A percentile compares a stretch with the other conserved stretches of the same genome.
These are phyloP conservation scores for Pseudopithomyces maydicus DNA, from an alignment of 2,329 filamentous ascomycete species.

Conservation along the genomic window DNA sequence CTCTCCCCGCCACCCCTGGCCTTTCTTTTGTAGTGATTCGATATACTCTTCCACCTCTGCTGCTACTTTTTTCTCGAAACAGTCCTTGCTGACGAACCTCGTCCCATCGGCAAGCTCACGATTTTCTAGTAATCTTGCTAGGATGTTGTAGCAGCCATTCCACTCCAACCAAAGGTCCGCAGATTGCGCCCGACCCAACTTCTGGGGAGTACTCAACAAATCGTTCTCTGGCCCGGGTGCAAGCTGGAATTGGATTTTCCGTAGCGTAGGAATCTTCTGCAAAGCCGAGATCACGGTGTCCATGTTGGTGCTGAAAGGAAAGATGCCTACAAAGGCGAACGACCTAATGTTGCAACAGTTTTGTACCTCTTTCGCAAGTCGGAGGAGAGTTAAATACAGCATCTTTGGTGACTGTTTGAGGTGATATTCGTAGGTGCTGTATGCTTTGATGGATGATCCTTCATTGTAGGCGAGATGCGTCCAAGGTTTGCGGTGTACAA, in stretches of 20 bases:
- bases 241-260: constrained; percentile 46
- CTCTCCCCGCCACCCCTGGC: constrained; percentile 29
- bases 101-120: constrained; percentile 27
- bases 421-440: constrained; percentile 74
- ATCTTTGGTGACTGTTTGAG: constrained; percentile 67
- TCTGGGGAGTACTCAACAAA: constrained; percentile 42
- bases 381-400: constrained; percentile 55
- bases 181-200: constrained; percentile 49
- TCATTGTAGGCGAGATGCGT: constrained; percentile 71
- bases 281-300: constrained; percentile 29
- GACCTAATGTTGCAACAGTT: constrained; percentile 48
- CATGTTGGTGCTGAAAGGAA: constrained; percentile 69
- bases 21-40: constrained; percentile 23
- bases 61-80: constrained; percentile 16
- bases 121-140: constrained; percentile 27
- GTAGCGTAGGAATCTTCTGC: constrained; percentile 36
- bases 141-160: constrained; percentile 35
- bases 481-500: constrained; percentile 70
- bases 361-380: constrained; percentile 29
- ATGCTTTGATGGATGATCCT: constrained; percentile 73
- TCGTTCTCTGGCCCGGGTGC: constrained; percentile 48
- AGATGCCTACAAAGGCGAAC: constrained; percentile 67
- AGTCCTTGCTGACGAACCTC: constrained; percentile 34
- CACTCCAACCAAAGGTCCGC: constrained; percentile 48
- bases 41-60: constrained; percentile 32